A percentile compares a stretch with the other conserved stretches of the same genome.
Evolutionary conservation across 179 eudicot species (phyloP).

Genomic region (Heliamphora pulchella): DNA sequence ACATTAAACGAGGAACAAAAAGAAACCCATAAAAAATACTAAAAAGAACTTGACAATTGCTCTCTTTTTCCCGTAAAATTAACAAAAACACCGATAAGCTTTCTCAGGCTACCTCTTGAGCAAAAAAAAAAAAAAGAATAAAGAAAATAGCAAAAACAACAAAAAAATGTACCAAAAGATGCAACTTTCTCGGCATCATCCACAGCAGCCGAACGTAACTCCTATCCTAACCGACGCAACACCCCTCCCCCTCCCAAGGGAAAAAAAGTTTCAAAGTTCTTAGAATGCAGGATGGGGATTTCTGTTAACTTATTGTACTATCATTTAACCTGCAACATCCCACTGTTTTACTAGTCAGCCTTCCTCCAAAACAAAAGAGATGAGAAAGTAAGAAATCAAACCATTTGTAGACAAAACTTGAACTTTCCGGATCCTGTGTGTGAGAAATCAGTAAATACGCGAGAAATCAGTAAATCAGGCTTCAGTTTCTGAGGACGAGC

Average conservation of each 20-base stretch:
- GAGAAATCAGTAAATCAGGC: constrained; percentile 32
- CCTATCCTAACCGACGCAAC: constrained; percentile 12
- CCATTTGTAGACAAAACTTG: constrained; percentile 25
- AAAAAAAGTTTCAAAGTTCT: background rate
- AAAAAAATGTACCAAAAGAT: constrained; percentile 16
- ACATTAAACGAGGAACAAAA: background rate
- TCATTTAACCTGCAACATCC: constrained; percentile 19
- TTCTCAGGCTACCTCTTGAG: background rate
- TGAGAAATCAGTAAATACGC: constrained; percentile 16
- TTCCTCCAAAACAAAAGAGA: constrained; percentile 20
- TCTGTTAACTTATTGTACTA: constrained; percentile 26
- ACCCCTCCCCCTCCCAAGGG: constrained; percentile 5
- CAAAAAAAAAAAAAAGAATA: background rate
- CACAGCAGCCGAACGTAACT: constrained; percentile 13
- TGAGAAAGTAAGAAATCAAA: constrained; percentile 10
- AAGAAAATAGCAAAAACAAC: constrained; percentile 1
- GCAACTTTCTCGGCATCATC: constrained; percentile 15
- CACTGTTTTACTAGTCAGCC: constrained; percentile 20
- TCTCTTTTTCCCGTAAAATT: constrained; percentile 19
- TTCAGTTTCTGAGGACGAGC: constrained; percentile 40
- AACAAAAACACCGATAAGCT: constrained; percentile 14
- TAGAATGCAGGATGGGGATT: constrained; percentile 17
- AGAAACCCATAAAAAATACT: background rate
- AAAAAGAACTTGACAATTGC: constrained; percentile 15
- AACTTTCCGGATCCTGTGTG: constrained; percentile 24